Evolutionary conservation across 768 basidiomycete species (phyloP), one percentile per base, ranked within the genome.

Genomic region (Psilocybe cyanescens): DNA sequence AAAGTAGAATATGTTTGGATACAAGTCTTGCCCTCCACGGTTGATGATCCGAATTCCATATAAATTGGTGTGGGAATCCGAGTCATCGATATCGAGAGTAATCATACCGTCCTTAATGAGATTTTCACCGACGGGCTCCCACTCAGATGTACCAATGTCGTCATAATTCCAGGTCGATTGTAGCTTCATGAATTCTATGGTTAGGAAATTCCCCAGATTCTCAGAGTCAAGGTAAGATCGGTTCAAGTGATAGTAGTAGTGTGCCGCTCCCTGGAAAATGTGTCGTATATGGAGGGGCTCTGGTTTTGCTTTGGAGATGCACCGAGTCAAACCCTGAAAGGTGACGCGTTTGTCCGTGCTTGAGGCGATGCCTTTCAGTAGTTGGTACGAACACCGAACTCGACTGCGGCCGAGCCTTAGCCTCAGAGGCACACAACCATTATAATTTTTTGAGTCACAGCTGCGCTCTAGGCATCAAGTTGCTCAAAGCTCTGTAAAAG

Each of bases 1-100:
- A 54, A 74, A 74, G 54, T 71, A 73, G 54, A 73, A 73, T 11
- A 72, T 35, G 44, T 62, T 64, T 2, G 63, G 58, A 52, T 71
- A 74, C 2, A 75, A 61, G 45, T 64, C 51, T 8, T 37, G 11
- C 7, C 52, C 52, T 16, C 64, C 60, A 16, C 66, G 60, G 61
- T 75, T 75, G 17, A 52, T 67, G 53, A 75, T 67, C 46, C 64
- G 65, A 28, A 67, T 64, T 7, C 70, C 70, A 59, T 68, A 71
- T 11, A 56, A 44, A 12, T 56, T 53, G 3, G 7, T 39, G 1
- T 24, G 24, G 24, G 24, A 24, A 24, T 7, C 9, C 1, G 55
- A 39, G 3, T 61, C 65, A 6, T 65, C 49, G 33, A 69, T 50
- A 12, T 63, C 60, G 31, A 71, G 68, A 9, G 24, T 37, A 9